phyloP scores from a whole-genome alignment of 768 basidiomycete genomes.

The Chalciporus pseudorubinellus region DNA sequence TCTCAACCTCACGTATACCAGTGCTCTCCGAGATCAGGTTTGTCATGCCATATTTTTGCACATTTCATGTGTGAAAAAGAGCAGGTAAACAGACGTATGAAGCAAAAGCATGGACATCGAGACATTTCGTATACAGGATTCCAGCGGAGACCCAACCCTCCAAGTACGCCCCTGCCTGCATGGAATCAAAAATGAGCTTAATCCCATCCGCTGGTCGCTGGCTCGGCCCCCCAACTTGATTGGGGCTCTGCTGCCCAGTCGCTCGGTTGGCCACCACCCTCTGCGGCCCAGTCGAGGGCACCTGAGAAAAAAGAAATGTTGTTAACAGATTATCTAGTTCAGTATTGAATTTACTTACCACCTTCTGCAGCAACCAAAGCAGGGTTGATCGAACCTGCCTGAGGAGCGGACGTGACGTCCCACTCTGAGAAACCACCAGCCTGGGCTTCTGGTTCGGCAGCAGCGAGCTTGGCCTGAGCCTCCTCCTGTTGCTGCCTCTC shows the following conservation, averaged over 20 bases:
- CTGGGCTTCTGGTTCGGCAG: constrained; percentile 58
- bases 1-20: no score
- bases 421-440: constrained; percentile 58
- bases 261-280: constrained; percentile 46
- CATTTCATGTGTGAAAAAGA: constrained; percentile 14
- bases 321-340: constrained; percentile 1
- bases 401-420: constrained; percentile 69
- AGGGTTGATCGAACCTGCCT: constrained; percentile 74
- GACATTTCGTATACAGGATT: constrained; percentile 16
- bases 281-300: constrained; percentile 84
- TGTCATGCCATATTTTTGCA: constrained; percentile 20
- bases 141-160: constrained; percentile 2
- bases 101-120: constrained; percentile 19
- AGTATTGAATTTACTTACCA: constrained; percentile 32
- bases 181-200: constrained; percentile 9
- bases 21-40: neutral
- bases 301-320: constrained; percentile 34
- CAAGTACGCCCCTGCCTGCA: constrained; percentile 1
- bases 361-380: constrained; percentile 64
- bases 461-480: constrained; percentile 73
- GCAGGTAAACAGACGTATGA: constrained; percentile 16
- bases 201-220: constrained; percentile 30
- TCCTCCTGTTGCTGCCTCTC: constrained; percentile 97
- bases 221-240: constrained; percentile 37
- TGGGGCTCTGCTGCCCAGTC: constrained; percentile 90